Base-by-base conservation (phyloP, 306 rosid species). In the Medicago arabica region DNA sequence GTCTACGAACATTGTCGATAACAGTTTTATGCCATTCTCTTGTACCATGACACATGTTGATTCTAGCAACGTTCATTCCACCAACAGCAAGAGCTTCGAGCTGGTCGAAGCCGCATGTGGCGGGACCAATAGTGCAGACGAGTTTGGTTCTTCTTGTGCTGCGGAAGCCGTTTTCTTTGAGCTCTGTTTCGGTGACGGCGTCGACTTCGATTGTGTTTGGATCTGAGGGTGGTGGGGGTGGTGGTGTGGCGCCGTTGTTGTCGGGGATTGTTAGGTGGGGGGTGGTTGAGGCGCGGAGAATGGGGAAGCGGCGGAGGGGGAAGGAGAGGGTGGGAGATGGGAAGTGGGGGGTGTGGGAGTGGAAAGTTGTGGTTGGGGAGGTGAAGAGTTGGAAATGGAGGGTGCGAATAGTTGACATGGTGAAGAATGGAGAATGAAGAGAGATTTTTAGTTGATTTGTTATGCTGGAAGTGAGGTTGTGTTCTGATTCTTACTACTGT, bases 41-140 rank as follows among this genome's bases (percentile, higher is more conserved):
- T 3, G 97, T 90, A 38, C 99, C 99, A 43, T 96, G 99, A 73
- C 99, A 96, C 99, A 92, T 92, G 79, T 96, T 96, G 62, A 96
- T 72, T 47, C 98, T 67, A 3, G 99, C 99, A 36, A 96, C 93
- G 80, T 96, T 96, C 99, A 96, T 96, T 16, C 99, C 99, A 7
- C 98, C 96, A 0, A 86, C 98, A 2, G 99, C 99, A 10, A 95
- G 84, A 4, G 98, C 90, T 88, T 95, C 96, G 3, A 95, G 96
- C 87, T 96, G 88, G 28, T 92, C 96, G 46, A 90, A 88, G 23
- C 97, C 97, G 54, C 88, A 85, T 1, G 94, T 85, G 16, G 90
- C 85, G n/a, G 99, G 99, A 10, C 98, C 99, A 62, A 96, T 89
- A 15, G 99, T 96, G 86, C 96, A 92, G 13, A 96, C 66, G 0